Percentiles rank a stretch among this genome's conserved stretches.
phyloP scores from a whole-genome alignment of 345 rosid species.

The Diplotaxis tenuifolia region DNA sequence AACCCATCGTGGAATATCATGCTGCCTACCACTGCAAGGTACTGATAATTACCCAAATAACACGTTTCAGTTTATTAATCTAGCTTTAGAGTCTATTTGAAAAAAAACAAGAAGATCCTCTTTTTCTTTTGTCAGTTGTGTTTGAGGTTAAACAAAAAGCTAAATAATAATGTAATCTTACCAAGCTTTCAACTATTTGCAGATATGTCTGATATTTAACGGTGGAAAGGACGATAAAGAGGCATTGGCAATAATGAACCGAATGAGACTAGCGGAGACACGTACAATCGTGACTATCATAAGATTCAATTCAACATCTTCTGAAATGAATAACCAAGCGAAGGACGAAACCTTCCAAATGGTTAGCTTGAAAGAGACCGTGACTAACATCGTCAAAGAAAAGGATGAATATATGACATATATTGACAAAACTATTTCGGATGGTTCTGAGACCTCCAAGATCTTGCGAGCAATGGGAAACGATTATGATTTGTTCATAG shows the following conservation, averaged over 20 bases:
- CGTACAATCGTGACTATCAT: constrained; percentile 34
- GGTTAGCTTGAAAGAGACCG: constrained; percentile 31
- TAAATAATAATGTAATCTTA: background rate
- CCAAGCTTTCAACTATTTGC: background rate
- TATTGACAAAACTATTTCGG: constrained; percentile 26
- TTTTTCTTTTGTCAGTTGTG: background rate
- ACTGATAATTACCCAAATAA: background rate
- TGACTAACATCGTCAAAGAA: background rate
- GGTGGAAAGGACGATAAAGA: constrained; percentile 50
- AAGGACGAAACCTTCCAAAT: constrained; percentile 24
- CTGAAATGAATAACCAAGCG: constrained; percentile 8
- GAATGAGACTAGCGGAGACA: constrained; percentile 23
- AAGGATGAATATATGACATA: constrained; percentile 21
- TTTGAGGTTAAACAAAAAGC: background rate
- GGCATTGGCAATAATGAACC: constrained; percentile 35
- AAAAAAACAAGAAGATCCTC: background rate
- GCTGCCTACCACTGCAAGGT: constrained; percentile 15
- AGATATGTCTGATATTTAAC: constrained; percentile 36
- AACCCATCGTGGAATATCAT: constrained; percentile 8
- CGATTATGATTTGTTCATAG: constrained; percentile 43
- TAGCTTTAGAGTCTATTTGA: background rate
- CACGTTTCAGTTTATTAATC: background rate
- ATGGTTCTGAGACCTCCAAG: constrained; percentile 43
- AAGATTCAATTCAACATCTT: constrained; percentile 13
- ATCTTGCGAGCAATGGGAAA: constrained; percentile 34